Percentiles rank a stretch among this genome's conserved stretches.
phyloP scores from a whole-genome alignment of 805 yeast species.

The Yamadazyma laniorum region DNA sequence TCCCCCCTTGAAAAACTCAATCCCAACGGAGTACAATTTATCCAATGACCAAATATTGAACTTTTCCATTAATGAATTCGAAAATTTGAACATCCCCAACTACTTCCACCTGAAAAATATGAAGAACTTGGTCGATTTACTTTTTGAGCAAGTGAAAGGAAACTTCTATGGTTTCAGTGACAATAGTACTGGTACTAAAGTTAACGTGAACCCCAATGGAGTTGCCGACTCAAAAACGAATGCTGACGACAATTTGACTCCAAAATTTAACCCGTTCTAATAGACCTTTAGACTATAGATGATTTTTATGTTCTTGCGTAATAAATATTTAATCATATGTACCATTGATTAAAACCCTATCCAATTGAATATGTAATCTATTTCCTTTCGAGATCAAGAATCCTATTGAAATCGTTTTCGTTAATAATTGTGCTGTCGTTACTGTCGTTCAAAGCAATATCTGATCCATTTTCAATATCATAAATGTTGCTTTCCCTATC shows the following conservation, averaged over 20 bases:
- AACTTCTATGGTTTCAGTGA: constrained; percentile 39
- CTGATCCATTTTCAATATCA: constrained; percentile 28
- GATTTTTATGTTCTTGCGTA: constrained; percentile 4
- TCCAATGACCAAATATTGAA: constrained; percentile 40
- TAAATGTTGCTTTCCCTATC: constrained; percentile 12
- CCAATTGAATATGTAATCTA: constrained; percentile 1
- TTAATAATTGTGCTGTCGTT: constrained; percentile 7
- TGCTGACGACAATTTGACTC: constrained; percentile 3
- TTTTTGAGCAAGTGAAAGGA: constrained; percentile 42
- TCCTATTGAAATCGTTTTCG: constrained; percentile 9
- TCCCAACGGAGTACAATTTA: constrained; percentile 40
- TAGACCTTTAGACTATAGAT: constrained; percentile 11
- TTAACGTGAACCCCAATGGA: background rate
- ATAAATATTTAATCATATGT: constrained; percentile 1
- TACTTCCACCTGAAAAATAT: constrained; percentile 54
- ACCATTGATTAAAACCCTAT: too few relatives aligned
- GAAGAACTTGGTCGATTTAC: constrained; percentile 44
- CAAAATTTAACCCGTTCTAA: constrained; percentile 7
- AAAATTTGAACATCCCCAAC: constrained; percentile 39
- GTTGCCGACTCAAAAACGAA: background rate
- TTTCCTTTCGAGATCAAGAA: constrained; percentile 4
- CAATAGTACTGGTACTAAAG: constrained; percentile 9
- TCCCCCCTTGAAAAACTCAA: constrained; percentile 14
- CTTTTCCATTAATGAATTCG: constrained; percentile 45
- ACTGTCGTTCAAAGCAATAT: constrained; percentile 8